Conservation (phyloP, 1,139 yeast genomes). For the Yamadazyma oceani region DNA sequence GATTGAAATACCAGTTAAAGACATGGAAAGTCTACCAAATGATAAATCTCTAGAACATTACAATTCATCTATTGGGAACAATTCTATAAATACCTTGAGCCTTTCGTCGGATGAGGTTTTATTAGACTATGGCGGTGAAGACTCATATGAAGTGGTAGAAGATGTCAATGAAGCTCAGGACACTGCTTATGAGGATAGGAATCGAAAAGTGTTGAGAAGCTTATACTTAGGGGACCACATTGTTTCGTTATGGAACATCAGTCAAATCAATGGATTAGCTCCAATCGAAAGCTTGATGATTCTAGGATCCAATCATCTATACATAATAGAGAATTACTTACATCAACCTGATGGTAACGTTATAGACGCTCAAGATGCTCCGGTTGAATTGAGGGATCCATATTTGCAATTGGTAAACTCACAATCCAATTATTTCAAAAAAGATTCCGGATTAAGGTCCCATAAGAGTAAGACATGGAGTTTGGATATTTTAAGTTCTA, state of each 20-base stretch:
- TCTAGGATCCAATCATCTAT: constrained; percentile 60
- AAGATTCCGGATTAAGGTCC: constrained; percentile 20
- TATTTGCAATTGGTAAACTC: constrained; percentile 58
- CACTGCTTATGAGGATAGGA: constrained; percentile 58
- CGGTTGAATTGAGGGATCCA: constrained; percentile 59
- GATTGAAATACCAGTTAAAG: constrained; percentile 39
- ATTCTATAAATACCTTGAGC: constrained; percentile 28
- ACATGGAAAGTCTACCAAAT: constrained; percentile 13
- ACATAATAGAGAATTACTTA: constrained; percentile 69
- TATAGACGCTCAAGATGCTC: constrained; percentile 66
- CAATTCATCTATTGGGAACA: constrained; percentile 19
- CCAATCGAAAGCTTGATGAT: constrained; percentile 74
- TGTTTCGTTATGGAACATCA: constrained; percentile 68
- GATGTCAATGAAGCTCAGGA: constrained; percentile 42
- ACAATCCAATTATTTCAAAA: constrained; percentile 25
- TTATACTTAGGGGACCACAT: constrained; percentile 72
- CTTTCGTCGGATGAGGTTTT: constrained; percentile 21
- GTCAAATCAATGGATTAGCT: constrained; percentile 70
- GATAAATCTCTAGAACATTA: constrained; percentile 16
- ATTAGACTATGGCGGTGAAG: constrained; percentile 10
- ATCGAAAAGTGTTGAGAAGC: constrained; percentile 69
- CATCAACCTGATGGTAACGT: constrained; percentile 61
- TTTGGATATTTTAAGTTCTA: constrained; percentile 53
- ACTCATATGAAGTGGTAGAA: constrained; percentile 25
- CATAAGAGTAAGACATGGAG: constrained; percentile 60